Conservation (phyloP, 768 basidiomycete genomes). For the Boletus huronensis region DNA sequence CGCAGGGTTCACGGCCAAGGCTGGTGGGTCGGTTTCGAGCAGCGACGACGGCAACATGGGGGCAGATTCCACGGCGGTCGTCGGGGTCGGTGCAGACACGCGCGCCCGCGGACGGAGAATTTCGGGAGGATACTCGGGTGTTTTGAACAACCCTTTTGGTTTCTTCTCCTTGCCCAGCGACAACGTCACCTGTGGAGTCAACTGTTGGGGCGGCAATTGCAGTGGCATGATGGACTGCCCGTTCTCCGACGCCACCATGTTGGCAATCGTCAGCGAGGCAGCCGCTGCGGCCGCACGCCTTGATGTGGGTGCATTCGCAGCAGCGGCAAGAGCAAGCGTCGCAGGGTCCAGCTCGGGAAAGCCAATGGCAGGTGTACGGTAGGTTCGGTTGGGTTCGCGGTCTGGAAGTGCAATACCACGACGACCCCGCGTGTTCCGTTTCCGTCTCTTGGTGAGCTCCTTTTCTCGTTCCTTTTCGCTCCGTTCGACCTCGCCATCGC, state of each 20-base stretch:
- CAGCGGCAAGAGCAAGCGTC: constrained; percentile 60
- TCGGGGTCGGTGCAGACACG: constrained; percentile 56
- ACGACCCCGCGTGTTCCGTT: constrained; percentile 78
- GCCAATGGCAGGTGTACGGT: constrained; percentile 83
- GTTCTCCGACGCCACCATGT: constrained; percentile 91
- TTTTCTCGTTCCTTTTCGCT: constrained; percentile 93
- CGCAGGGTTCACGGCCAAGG: constrained; percentile 27
- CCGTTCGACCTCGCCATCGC: constrained; percentile 83
- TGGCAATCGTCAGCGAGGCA: constrained; percentile 80
- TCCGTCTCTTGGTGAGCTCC: constrained; percentile 80
- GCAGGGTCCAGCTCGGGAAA: constrained; percentile 78
- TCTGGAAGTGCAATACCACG: constrained; percentile 85
- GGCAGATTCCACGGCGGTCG: constrained; percentile 64
- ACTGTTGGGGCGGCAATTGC: constrained; percentile 42
- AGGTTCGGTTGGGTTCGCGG: constrained; percentile 88
- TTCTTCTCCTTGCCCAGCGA: constrained; percentile 59
- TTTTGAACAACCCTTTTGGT: constrained; percentile 68
- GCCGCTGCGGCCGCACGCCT: constrained; percentile 85
- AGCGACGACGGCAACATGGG: constrained; percentile 50
- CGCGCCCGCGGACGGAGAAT: constrained; percentile 61
- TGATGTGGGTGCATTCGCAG: constrained; percentile 64
- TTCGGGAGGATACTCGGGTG: constrained; percentile 52
- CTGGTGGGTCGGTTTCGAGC: constrained; percentile 58
- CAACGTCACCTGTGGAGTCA: constrained; percentile 32
- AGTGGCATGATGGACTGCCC: constrained; percentile 53